These are phyloP conservation scores for Fraxinus albicans DNA, from an alignment of 305 asterid genomes.

Conservation along the genomic window DNA sequence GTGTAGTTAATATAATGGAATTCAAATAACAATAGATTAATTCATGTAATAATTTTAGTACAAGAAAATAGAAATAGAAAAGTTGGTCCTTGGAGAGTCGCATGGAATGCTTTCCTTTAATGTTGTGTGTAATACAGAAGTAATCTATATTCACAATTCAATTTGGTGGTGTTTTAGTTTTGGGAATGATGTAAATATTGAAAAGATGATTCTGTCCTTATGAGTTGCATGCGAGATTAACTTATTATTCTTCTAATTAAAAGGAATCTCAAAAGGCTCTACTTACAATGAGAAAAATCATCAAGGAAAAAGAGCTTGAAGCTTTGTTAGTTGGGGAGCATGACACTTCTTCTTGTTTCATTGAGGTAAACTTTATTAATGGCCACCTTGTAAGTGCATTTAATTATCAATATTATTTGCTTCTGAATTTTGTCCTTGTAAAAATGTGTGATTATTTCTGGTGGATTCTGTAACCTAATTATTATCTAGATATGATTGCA, in stretches of 20 bases:
- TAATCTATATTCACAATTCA: not conserved
- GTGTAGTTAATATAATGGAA: not conserved
- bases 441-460: too few relatives aligned
- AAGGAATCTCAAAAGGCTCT: conserved; percentile 78
- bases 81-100: not conserved
- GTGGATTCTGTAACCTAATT: not conserved
- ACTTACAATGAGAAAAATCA: conserved; percentile 53
- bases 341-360: conserved; percentile 83
- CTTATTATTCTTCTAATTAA: conserved; percentile 25
- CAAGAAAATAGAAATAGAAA: not conserved
- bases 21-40: not conserved
- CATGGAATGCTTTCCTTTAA: not conserved
- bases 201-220: not conserved
- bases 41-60: too few relatives aligned
- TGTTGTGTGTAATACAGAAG: not conserved
- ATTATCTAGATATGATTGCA: not conserved
- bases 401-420: not conserved
- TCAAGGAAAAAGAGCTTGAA: conserved; percentile 86
- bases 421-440: not conserved
- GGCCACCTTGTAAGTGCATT: not conserved
- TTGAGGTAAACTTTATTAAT: conserved; percentile 55
- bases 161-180: not conserved
- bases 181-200: not conserved
- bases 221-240: not conserved
- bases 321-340: conserved; percentile 87